These are phyloP conservation scores for Camelina hispida DNA, from an alignment of 345 rosid genomes.

Conservation along the genomic window DNA sequence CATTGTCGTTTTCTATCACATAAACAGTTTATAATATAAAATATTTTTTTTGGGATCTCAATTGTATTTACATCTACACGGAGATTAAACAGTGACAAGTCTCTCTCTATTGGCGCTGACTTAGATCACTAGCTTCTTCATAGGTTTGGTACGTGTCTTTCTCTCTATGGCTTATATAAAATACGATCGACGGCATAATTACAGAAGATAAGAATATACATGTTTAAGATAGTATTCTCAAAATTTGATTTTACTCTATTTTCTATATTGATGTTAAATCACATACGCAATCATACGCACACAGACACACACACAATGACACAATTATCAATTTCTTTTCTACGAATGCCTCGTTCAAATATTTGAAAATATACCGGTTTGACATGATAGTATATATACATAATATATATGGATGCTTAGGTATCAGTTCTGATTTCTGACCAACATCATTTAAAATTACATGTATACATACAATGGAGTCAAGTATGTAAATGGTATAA, in stretches of 20 bases:
- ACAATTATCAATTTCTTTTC: neutral
- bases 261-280: neutral
- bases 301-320: neutral
- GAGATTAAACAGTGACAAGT: constrained; percentile 32
- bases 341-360: neutral
- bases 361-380: too few relatives aligned
- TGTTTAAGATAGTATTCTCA: too few relatives aligned
- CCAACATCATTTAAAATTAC: too few relatives aligned
- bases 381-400: too few relatives aligned
- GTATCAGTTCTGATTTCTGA: too few relatives aligned
- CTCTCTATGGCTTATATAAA: neutral
- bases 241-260: neutral
- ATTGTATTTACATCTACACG: constrained; percentile 1
- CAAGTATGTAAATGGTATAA: too few relatives aligned
- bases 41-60: neutral
- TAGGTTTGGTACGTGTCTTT: constrained; percentile 16
- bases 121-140: constrained; percentile 21
- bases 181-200: neutral
- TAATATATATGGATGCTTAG: too few relatives aligned
- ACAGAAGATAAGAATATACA: too few relatives aligned
- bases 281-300: neutral
- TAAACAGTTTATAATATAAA: neutral
- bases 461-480: too few relatives aligned
- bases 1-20: constrained; percentile 36
- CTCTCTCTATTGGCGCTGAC: constrained; percentile 19